Evolutionary conservation across 805 yeast genomes (phyloP), one percentile per base, ranked within the genome.

Genomic region (Tetrapisispora taiwanensis): DNA sequence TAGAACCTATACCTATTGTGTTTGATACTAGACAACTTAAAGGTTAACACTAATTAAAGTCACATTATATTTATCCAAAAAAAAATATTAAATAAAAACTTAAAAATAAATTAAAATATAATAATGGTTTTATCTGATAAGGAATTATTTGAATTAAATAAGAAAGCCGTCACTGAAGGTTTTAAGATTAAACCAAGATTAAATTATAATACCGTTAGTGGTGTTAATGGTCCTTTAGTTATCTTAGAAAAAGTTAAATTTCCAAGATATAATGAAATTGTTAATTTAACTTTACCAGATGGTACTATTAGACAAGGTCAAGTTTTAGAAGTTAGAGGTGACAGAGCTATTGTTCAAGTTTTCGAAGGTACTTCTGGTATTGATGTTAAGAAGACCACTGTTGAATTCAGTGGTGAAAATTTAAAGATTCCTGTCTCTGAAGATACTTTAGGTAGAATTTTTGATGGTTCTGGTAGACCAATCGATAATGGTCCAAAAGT

Each of bases 311-410:
- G 98, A 70, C 95, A 95, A 47, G 99, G 99, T 60, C 97, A 92
- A 69, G 99, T 92, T 20, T 76, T 92, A 61, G 99, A 92, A 71
- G 97, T 94, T 47, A 83, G 94, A 69, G 98, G 98, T 50, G 79
- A 84, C 59, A 83, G 92, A 64, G 99, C 99, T 44, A 79, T 92
- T 66, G 99, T 92, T 43, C 99, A 92, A 75, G 99, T 92, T 41
- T 92, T 92, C 63, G 97, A 92, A 72, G 99, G 99, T 62, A 92
- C 99, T 42, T 83, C 96, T 5, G 99, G 98, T 60, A 86, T 92
- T 56, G 99, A 92, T 73, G 97, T 92, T 51, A 89, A 92, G 72
- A 92, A 89, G 72, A 92, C 99, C 41, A 77, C 88, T 47, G 95
- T 94, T 48, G 97, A 94, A 69, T 90, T 92, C 71, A 89, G 98